Evolutionary conservation across 805 yeast species (phyloP).

Genomic region (Millerozyma acaciae): DNA sequence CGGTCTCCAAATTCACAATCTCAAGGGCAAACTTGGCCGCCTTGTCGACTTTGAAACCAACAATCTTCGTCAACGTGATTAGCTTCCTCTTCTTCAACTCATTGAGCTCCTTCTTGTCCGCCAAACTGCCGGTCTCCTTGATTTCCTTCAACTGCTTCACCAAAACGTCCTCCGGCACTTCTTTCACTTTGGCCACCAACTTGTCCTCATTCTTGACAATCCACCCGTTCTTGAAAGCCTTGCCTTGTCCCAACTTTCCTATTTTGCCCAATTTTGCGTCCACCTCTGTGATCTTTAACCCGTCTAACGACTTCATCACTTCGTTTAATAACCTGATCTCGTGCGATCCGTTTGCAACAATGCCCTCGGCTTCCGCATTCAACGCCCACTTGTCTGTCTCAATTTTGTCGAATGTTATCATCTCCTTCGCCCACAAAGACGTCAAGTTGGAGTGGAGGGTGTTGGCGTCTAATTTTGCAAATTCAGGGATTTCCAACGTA

Average conservation of each 20-base stretch:
- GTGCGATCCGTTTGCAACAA: conserved; percentile 80
- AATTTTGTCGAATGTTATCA: conserved; percentile 67
- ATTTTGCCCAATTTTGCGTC: conserved; percentile 67
- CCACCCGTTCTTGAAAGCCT: conserved; percentile 98
- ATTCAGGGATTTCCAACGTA: conserved; percentile 52
- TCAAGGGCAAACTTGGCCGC: conserved; percentile 82
- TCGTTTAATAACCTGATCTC: conserved; percentile 76
- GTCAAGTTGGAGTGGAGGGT: conserved; percentile 77
- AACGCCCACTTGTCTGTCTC: conserved; percentile 76
- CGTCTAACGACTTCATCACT: conserved; percentile 70
- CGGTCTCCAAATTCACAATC: conserved; percentile 83
- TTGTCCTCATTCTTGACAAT: conserved; percentile 81
- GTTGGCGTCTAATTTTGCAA: conserved; percentile 63
- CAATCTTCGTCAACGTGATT: conserved; percentile 61
- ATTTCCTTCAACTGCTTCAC: conserved; percentile 60
- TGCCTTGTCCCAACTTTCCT: conserved; percentile 93
- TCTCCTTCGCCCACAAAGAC: conserved; percentile 78
- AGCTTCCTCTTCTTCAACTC: conserved; percentile 96
- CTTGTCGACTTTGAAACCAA: conserved; percentile 72
- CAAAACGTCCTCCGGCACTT: conserved; percentile 62
- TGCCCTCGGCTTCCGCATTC: conserved; percentile 78
- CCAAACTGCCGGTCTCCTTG: conserved; percentile 50
- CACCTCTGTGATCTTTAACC: conserved; percentile 78
- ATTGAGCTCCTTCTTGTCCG: conserved; percentile 60
- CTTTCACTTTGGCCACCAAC: conserved; percentile 57